phyloP scores from a whole-genome alignment of 352 stramenopile genomes.

The Phytophthora gonapodyides region DNA sequence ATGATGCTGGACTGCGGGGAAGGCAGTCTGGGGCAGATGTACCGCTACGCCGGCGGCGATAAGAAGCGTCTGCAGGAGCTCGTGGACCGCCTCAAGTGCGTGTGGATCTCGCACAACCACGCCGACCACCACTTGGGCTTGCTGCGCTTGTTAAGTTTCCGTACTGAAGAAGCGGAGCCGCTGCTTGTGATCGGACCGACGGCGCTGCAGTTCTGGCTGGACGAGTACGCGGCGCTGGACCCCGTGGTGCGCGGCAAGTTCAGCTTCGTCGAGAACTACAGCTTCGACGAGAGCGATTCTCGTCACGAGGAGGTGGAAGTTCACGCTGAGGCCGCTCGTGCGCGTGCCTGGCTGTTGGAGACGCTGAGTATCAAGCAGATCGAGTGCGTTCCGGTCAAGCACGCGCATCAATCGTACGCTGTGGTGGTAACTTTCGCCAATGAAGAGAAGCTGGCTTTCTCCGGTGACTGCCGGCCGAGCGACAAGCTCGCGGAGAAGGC shows the following conservation, averaged over 20 bases:
- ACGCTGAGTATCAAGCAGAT: slow-evolving; percentile 54
- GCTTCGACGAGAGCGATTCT: slow-evolving; percentile 63
- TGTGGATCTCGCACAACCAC: slow-evolving; percentile 98
- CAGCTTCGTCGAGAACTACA: slow-evolving; percentile 90
- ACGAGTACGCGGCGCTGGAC: slow-evolving; percentile 90
- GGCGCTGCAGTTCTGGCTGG: slow-evolving; percentile 89
- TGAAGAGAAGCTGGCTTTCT: slow-evolving; percentile 91
- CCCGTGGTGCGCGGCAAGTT: slow-evolving; percentile 81
- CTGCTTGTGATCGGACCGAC: slow-evolving; percentile 94
- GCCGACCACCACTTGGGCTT: slow-evolving; percentile 97
- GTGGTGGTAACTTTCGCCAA: slow-evolving; percentile 80
- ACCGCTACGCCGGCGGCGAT: slow-evolving; percentile 58
- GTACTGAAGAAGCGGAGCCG: slow-evolving; percentile 45
- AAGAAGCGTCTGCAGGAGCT: slow-evolving; percentile 47
- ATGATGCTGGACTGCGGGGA: slow-evolving; percentile 98
- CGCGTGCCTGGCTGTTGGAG: slow-evolving; percentile 43
- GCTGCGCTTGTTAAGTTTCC: slow-evolving; percentile 87
- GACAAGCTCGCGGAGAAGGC: slow-evolving; percentile 57
- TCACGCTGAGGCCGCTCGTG: slow-evolving; percentile 40
- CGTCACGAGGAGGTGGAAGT: slow-evolving; percentile 32
- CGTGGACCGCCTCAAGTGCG: slow-evolving; percentile 81
- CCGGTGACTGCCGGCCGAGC: slow-evolving; percentile 94
- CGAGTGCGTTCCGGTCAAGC: slow-evolving; percentile 81
- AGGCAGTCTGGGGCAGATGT: slow-evolving; percentile 95
- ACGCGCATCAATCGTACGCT: slow-evolving; percentile 92